A percentile compares a stretch with the other conserved stretches of the same genome.
These are phyloP conservation scores for Fusarium oxysporum DNA, from an alignment of 2,329 filamentous ascomycete species.

Conservation along the genomic window DNA sequence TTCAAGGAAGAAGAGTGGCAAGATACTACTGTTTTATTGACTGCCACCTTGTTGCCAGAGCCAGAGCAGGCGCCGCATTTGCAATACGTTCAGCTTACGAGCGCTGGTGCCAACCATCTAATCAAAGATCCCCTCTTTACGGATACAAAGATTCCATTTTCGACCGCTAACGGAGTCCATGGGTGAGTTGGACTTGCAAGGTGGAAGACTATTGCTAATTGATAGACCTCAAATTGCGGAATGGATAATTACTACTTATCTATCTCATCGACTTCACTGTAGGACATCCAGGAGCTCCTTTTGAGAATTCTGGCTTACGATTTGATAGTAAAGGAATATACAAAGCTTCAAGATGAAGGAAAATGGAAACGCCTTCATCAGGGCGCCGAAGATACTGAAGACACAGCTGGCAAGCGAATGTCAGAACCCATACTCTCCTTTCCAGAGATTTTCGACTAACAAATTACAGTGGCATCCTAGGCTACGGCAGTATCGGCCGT, in stretches of 20 bases:
- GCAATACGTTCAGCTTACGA: constrained; percentile 65
- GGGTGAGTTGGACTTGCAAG: constrained; percentile 53
- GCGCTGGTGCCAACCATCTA: constrained; percentile 65
- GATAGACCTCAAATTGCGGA: constrained; percentile 67
- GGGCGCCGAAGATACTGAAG: constrained; percentile 48
- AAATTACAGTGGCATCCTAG: constrained; percentile 59
- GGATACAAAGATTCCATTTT: constrained; percentile 63
- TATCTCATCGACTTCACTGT: constrained; percentile 62
- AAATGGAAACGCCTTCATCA: constrained; percentile 55
- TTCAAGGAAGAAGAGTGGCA: constrained; percentile 57
- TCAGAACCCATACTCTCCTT: constrained; percentile 47
- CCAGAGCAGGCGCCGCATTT: constrained; percentile 59
- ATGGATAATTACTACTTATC: constrained; percentile 65
- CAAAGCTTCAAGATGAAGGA: constrained; percentile 56
- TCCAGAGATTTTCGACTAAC: background rate
- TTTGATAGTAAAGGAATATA: constrained; percentile 56
- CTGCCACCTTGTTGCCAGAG: constrained; percentile 56
- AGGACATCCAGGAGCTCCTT: constrained; percentile 31
- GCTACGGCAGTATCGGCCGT: constrained; percentile 66
- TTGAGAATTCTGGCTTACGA: background rate
- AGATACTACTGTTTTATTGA: constrained; percentile 61
- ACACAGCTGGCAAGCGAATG: constrained; percentile 62
- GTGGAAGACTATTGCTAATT: background rate
- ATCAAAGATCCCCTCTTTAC: constrained; percentile 59
- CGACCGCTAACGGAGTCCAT: constrained; percentile 68